phyloP scores from a whole-genome alignment of 306 rosid species.

The Nissolia schottii region DNA sequence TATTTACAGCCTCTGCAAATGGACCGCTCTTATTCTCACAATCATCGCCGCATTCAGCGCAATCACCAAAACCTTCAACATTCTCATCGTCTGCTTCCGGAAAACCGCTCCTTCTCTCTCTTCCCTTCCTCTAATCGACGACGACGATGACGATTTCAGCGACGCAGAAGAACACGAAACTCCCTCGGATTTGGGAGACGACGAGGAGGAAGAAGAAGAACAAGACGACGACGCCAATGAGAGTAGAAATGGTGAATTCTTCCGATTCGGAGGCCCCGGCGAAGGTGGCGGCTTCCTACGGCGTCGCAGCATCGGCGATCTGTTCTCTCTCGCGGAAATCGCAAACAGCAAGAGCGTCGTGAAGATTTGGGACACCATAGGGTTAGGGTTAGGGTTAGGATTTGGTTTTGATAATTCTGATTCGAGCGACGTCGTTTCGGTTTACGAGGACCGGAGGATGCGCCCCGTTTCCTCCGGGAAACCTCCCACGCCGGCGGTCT shows the following conservation, averaged over 20 bases:
- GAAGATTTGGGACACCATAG: slow-evolving; percentile 67
- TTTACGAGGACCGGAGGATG: slow-evolving; percentile 32
- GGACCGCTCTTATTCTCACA: slow-evolving; percentile 60
- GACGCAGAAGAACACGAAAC: slow-evolving; percentile 29
- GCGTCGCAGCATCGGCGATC: slow-evolving; percentile 39
- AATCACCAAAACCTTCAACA: slow-evolving; percentile 32
- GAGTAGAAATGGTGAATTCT: slow-evolving; percentile 27
- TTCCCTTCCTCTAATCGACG: slow-evolving; percentile 24
- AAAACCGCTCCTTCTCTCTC: background rate
- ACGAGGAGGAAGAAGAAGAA: slow-evolving; percentile 21
- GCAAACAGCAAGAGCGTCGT: slow-evolving; percentile 61
- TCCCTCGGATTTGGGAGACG: slow-evolving; percentile 29
- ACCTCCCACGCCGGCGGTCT: background rate
- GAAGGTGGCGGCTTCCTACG: slow-evolving; percentile 19
- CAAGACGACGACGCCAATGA: background rate
- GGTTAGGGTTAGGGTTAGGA: slow-evolving; percentile 35
- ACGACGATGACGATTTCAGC: slow-evolving; percentile 34
- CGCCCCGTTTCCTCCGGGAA: background rate
- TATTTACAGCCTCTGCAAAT: slow-evolving; percentile 41
- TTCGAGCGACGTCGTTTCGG: background rate
- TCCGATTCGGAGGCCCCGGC: slow-evolving; percentile 35
- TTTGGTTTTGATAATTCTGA: slow-evolving; percentile 13
- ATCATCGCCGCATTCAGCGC: slow-evolving; percentile 52
- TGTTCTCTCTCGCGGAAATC: slow-evolving; percentile 63
- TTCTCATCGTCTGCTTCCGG: slow-evolving; percentile 26